Percentiles rank a stretch among this genome's conserved stretches.
phyloP scores from a whole-genome alignment of 352 stramenopile species.

The Pythium periplocum region DNA sequence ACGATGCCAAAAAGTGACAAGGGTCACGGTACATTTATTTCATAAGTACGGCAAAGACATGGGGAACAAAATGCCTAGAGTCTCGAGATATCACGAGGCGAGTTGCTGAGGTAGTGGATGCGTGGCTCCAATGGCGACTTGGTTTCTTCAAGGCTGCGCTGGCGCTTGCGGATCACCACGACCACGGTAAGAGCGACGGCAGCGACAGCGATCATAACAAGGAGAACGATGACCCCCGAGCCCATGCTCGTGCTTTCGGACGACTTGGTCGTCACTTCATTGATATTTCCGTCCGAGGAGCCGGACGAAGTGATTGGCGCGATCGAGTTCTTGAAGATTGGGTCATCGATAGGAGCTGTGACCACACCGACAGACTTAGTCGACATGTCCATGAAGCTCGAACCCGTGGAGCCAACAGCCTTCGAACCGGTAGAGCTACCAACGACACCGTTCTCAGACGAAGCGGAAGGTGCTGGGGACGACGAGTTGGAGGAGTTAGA shows the following conservation, averaged over 20 bases:
- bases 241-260: conserved; percentile 11
- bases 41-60: background rate
- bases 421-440: background rate
- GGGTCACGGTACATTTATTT: too few relatives aligned
- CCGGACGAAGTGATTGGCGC: background rate
- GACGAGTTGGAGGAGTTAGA: background rate
- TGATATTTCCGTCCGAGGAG: background rate
- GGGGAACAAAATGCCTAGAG: conserved; percentile 1
- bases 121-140: conserved; percentile 35
- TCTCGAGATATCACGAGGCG: conserved; percentile 3
- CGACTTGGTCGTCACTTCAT: conserved; percentile 26
- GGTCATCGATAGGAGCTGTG: background rate
- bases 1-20: background rate
- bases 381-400: too few relatives aligned
- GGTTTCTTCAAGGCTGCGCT: conserved; percentile 32
- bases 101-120: conserved; percentile 18
- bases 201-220: conserved; percentile 30
- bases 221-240: conserved; percentile 29
- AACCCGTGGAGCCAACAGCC: background rate
- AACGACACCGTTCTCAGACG: background rate
- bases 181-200: conserved; percentile 36
- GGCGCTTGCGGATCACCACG: conserved; percentile 29
- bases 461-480: background rate
- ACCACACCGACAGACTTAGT: background rate
- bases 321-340: background rate